Conservation (phyloP, 768 basidiomycete species). For the Lentinula detonsa region DNA sequence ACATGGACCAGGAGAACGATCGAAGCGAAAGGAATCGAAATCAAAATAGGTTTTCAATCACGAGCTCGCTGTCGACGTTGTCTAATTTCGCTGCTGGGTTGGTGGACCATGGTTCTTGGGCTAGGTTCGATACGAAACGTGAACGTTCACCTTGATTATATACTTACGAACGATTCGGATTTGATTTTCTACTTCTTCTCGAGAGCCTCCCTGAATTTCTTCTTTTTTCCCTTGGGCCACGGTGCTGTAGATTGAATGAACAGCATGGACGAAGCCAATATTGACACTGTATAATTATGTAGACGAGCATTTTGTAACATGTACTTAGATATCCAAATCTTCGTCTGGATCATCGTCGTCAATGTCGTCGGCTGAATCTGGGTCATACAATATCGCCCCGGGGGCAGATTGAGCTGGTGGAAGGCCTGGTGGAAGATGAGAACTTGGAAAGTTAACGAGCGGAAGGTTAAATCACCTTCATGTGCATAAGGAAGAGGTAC, state of each 20-base stretch:
- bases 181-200: neutral
- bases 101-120: slow-evolving; percentile 14
- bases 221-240: neutral
- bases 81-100: slow-evolving; percentile 18
- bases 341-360: slow-evolving; percentile 97
- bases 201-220: neutral
- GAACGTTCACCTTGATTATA: neutral
- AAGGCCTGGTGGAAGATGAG: slow-evolving; percentile 5
- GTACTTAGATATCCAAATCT: slow-evolving; percentile 74
- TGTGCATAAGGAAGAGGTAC: slow-evolving; percentile 91
- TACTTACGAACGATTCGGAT: neutral
- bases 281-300: neutral
- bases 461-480: slow-evolving; percentile 50
- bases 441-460: neutral
- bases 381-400: slow-evolving; percentile 76
- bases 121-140: neutral
- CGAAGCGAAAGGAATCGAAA: neutral
- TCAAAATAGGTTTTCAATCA: slow-evolving; percentile 2
- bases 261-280: neutral
- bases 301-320: neutral
- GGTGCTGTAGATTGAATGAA: neutral
- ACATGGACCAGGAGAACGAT: neutral
- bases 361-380: slow-evolving; percentile 90
- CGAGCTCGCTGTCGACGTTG: slow-evolving; percentile 22
- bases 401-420: slow-evolving; percentile 7